Percentiles rank a stretch among this genome's conserved stretches.
phyloP scores from a whole-genome alignment of 495 filamentous ascomycete genomes.

The Trichoderma gamsii region DNA sequence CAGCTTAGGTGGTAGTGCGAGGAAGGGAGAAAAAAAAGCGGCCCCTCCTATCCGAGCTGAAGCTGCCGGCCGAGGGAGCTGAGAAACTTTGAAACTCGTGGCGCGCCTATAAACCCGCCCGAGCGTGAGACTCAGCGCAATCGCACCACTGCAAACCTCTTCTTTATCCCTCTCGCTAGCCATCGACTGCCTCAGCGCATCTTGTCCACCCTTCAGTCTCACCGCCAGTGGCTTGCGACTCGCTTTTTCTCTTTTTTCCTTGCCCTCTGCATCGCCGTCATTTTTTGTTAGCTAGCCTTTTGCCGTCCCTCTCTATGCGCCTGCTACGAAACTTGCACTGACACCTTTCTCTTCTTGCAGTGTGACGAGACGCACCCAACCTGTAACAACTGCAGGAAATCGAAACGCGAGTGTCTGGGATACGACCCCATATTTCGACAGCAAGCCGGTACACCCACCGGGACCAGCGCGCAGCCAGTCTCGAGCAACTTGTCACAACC shows the following conservation, averaged over 20 bases:
- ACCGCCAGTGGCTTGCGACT: not conserved
- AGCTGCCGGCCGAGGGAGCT: not conserved
- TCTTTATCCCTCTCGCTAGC: not conserved
- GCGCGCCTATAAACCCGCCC: constrained; percentile 4
- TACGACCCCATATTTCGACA: constrained; percentile 98
- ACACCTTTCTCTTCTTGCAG: constrained; percentile 42
- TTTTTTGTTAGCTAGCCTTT: constrained; percentile 15
- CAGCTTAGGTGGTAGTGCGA: not conserved
- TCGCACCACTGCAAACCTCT: not conserved
- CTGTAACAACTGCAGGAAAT: constrained; percentile 97
- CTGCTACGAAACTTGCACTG: not conserved
- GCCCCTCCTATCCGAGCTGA: not conserved
- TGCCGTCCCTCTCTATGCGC: not conserved
- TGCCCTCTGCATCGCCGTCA: not conserved
- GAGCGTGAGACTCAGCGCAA: not conserved
- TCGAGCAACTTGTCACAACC: constrained; percentile 16
- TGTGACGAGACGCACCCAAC: constrained; percentile 94
- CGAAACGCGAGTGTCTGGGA: constrained; percentile 92
- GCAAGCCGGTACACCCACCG: constrained; percentile 71
- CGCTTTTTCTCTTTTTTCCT: not conserved
- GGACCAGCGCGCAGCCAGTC: constrained; percentile 34
- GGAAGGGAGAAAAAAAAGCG: constrained; percentile 7
- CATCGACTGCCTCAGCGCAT: not conserved
- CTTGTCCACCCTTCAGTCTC: not conserved
- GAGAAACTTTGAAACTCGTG: constrained; percentile 5